Conservation (phyloP, 768 basidiomycete species). For the Amanita molliuscula region DNA sequence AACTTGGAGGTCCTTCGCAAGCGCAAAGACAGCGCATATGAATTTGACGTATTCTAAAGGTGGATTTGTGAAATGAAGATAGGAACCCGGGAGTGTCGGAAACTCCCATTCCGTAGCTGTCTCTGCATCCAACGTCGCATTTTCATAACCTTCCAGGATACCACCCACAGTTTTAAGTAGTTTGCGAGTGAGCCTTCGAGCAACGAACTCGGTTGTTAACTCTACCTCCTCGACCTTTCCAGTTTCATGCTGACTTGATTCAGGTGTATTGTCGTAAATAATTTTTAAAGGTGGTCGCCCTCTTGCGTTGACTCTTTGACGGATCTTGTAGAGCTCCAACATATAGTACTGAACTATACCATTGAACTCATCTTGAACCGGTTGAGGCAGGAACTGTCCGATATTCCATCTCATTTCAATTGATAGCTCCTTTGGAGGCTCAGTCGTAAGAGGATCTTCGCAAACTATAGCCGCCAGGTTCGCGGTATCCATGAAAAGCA, state of each 20-base stretch:
- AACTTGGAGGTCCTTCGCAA: constrained; percentile 73
- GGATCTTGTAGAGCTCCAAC: constrained; percentile 70
- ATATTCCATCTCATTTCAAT: constrained; percentile 93
- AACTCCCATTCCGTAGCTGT: constrained; percentile 57
- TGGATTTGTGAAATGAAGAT: constrained; percentile 71
- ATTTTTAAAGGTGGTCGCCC: constrained; percentile 63
- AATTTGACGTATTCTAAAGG: constrained; percentile 86
- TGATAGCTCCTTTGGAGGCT: constrained; percentile 56
- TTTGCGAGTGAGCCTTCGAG: constrained; percentile 70
- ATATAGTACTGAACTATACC: constrained; percentile 73
- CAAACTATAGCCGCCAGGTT: constrained; percentile 90
- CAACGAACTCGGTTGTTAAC: constrained; percentile 57
- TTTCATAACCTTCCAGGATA: constrained; percentile 49
- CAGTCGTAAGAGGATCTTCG: constrained; percentile 60
- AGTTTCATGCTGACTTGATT: constrained; percentile 54
- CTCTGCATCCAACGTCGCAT: constrained; percentile 46
- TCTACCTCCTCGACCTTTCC: constrained; percentile 64
- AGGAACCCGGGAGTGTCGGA: constrained; percentile 79
- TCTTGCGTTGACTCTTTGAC: constrained; percentile 48
- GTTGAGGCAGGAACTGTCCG: constrained; percentile 74
- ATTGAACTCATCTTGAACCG: constrained; percentile 70
- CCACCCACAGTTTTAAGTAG: constrained; percentile 61
- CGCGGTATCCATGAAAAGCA: constrained; percentile 92
- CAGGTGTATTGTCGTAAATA: constrained; percentile 52
- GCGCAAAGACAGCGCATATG: constrained; percentile 66